phyloP scores from a whole-genome alignment of 2,329 filamentous ascomycete species.

The Triangularia verruculosa region DNA sequence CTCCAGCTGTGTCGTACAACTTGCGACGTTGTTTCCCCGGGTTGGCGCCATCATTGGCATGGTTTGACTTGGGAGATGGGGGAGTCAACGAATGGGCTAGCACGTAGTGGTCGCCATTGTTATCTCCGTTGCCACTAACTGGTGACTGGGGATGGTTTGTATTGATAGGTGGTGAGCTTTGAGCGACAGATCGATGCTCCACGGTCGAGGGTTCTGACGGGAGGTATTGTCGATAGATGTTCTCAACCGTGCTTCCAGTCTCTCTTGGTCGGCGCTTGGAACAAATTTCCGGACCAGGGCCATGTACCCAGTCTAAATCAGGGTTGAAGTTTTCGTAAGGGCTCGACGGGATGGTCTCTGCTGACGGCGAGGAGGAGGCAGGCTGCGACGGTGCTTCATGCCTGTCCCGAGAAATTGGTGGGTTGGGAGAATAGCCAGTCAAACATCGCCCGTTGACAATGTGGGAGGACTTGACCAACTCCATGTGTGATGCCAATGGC shows the following conservation, averaged over 20 bases:
- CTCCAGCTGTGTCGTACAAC: slow-evolving; percentile 1
- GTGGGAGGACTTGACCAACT: slow-evolving; percentile 4
- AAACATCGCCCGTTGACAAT: slow-evolving; percentile 13
- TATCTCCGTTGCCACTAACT: not conserved
- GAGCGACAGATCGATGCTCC: not conserved
- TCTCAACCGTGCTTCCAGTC: slow-evolving; percentile 33
- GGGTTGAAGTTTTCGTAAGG: slow-evolving; percentile 1
- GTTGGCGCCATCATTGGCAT: not conserved
- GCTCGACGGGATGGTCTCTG: not conserved
- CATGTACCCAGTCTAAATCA: slow-evolving; percentile 8
- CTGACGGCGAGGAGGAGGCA: not conserved
- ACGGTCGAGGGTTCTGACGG: slow-evolving; percentile 10
- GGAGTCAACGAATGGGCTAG: not conserved
- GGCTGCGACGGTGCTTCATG: not conserved
- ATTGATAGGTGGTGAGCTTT: not conserved
- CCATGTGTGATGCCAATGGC: slow-evolving; percentile 7
- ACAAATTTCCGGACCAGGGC: slow-evolving; percentile 1
- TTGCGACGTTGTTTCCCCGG: slow-evolving; percentile 4
- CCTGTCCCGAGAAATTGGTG: not conserved
- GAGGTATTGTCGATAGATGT: slow-evolving; percentile 34
- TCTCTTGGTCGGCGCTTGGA: slow-evolving; percentile 6
- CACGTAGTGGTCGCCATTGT: slow-evolving; percentile 3
- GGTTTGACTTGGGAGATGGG: not conserved
- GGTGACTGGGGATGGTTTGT: not conserved
- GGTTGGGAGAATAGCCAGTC: slow-evolving; percentile 5